Percentiles rank a stretch among this genome's conserved stretches.
These are phyloP conservation scores for Colletotrichum salicis DNA, from an alignment of 2,329 filamentous ascomycete genomes.

Conservation along the genomic window DNA sequence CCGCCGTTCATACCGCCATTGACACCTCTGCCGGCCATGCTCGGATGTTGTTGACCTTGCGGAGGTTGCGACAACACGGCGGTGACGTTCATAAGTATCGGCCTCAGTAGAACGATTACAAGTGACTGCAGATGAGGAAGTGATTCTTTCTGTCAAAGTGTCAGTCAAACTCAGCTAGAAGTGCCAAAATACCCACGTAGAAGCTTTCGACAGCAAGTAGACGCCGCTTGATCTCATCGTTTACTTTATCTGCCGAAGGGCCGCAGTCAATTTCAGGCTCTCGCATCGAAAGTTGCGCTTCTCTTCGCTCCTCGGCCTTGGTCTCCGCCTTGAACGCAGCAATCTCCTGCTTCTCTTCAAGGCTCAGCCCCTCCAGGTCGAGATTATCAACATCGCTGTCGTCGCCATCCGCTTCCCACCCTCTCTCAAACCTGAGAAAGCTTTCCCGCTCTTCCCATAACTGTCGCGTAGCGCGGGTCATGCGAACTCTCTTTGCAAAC, in stretches of 20 bases:
- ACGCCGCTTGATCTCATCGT: slow-evolving; percentile 69
- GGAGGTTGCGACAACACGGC: slow-evolving; percentile 76
- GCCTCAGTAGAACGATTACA: slow-evolving; percentile 91
- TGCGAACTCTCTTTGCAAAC: slow-evolving; percentile 89
- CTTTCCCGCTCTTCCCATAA: slow-evolving; percentile 93
- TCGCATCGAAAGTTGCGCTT: slow-evolving; percentile 35
- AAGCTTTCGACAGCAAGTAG: slow-evolving; percentile 82
- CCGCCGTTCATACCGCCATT: slow-evolving; percentile 55
- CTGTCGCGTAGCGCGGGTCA: slow-evolving; percentile 90
- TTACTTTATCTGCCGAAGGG: slow-evolving; percentile 58
- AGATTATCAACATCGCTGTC: slow-evolving; percentile 60
- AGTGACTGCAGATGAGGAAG: slow-evolving; percentile 91
- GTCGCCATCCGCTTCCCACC: slow-evolving; percentile 74
- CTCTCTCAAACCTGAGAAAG: slow-evolving; percentile 91
- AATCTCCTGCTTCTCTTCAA: slow-evolving; percentile 55
- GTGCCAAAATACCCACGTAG: slow-evolving; percentile 74
- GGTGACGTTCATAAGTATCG: slow-evolving; percentile 87
- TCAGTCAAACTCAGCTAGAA: slow-evolving; percentile 36
- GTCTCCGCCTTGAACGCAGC: slow-evolving; percentile 54
- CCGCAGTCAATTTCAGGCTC: slow-evolving; percentile 58
- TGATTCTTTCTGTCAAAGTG: slow-evolving; percentile 68
- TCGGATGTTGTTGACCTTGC: slow-evolving; percentile 56
- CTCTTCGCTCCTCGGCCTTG: slow-evolving; percentile 43
- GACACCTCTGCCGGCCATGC: slow-evolving; percentile 50
- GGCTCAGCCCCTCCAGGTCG: slow-evolving; percentile 55